Evolutionary conservation across 129 eudicot genomes (phyloP), one percentile per base, ranked within the genome.

Genomic region (Saussurea involucrata): DNA sequence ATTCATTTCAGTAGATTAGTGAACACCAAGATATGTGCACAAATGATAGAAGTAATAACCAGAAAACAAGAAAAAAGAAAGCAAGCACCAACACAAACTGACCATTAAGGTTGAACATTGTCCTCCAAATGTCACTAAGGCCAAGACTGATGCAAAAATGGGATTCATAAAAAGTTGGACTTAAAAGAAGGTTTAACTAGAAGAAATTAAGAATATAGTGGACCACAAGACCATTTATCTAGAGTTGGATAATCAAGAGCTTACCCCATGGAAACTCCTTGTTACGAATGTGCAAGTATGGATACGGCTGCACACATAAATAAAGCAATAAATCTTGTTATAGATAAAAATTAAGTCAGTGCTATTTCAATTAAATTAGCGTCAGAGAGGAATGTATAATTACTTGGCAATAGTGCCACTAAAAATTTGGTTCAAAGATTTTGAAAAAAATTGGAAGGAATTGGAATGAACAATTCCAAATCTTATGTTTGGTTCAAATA

Each of bases 231-330:
- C 34, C 64, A 28, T 20, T 10, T n/a, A 70, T 42, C 34, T 12
- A 13, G 18, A 65, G 67, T 22, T 67, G 15, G 36, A 29, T 27
- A n/a, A 68, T 36, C 21, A 24, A 55, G 65, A 32, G 72, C 90
- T 71, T 85, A 93, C 98, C 98, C 98, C 98, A 93, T 71, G 98
- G 98, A 55, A 93, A 93, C 77, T 93, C 98, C 98, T 93, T 93
- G 89, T 90, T 93, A 25, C 98, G 95, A 76, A 93, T 93, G 86
- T 86, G 98, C 88, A 93, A 8, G 68, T 93, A 87, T 36, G 96
- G 85, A 78, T 90, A 93, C 8, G 96, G 68, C 98, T 93, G 90
- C 85, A 85, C 13, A 36, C 11, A 76, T 46, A 71, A 8, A 80
- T 24, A 29, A 67, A 69, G 60, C 22, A 74, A 76, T 6, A 68